These are phyloP conservation scores for Ambrosia hybrid DNA, from an alignment of 140 eudicot species.

Conservation along the genomic window DNA sequence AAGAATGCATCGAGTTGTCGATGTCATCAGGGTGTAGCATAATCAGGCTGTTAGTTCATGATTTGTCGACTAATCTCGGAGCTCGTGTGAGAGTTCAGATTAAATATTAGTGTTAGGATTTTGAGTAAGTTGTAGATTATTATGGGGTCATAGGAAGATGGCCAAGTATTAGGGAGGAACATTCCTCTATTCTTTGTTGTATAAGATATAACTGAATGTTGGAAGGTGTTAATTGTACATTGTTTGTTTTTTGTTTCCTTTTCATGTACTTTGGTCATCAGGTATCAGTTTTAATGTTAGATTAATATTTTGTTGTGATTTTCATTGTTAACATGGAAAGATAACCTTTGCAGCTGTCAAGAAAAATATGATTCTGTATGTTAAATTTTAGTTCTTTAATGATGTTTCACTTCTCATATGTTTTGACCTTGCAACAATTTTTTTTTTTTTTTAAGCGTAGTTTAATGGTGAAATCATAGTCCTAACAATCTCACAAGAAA, in stretches of 20 bases:
- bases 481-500: too few relatives aligned
- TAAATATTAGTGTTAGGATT: slow-evolving; percentile 35
- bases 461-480: too few relatives aligned
- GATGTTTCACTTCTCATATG: too few relatives aligned
- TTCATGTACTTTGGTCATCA: not conserved
- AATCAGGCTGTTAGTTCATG: slow-evolving; percentile 52
- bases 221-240: slow-evolving; percentile 36
- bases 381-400: too few relatives aligned
- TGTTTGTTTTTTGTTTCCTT: slow-evolving; percentile 19
- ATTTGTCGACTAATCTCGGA: slow-evolving; percentile 44
- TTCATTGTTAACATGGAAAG: not conserved
- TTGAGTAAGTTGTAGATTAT: slow-evolving; percentile 36
- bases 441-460: too few relatives aligned
- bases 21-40: slow-evolving; percentile 44
- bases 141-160: slow-evolving; percentile 32
- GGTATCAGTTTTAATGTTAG: not conserved
- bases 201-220: slow-evolving; percentile 25
- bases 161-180: slow-evolving; percentile 34
- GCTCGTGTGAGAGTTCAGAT: slow-evolving; percentile 55
- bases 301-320: not conserved
- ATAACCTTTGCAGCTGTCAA: not conserved
- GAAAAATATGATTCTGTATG: too few relatives aligned
- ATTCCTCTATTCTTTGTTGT: slow-evolving; percentile 44
- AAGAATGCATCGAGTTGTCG: slow-evolving; percentile 54
- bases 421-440: too few relatives aligned